Percentiles rank a stretch among this genome's conserved stretches.
phyloP scores from a whole-genome alignment of 1,284 basidiomycete species.

The Polyporus tsugae region DNA sequence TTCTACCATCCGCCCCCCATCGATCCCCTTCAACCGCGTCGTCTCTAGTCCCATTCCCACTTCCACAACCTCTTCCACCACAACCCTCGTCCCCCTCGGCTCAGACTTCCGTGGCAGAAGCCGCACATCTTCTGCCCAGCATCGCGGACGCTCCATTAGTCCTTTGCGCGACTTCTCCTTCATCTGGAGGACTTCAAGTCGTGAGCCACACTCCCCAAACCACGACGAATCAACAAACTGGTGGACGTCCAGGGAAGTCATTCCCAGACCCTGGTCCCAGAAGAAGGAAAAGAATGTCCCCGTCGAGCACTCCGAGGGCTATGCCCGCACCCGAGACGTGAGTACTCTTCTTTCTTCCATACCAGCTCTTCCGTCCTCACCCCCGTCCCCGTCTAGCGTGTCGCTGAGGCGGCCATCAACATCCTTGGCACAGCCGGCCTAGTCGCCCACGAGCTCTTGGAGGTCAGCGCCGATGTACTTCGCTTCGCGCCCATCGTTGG shows the following conservation, averaged over 20 bases:
- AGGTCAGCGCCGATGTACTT: constrained; percentile 56
- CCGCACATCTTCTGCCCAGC: constrained; percentile 26
- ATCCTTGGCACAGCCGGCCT: constrained; percentile 53
- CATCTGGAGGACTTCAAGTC: constrained; percentile 28
- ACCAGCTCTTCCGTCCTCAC: not conserved
- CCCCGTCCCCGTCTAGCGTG: constrained; percentile 31
- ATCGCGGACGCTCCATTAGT: constrained; percentile 34
- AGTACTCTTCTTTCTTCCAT: constrained; percentile 33
- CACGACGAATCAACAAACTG: constrained; percentile 37
- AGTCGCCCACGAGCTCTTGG: constrained; percentile 57
- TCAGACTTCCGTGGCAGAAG: constrained; percentile 23
- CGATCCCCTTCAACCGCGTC: constrained; percentile 32
- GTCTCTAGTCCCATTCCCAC: constrained; percentile 37
- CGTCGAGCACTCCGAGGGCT: constrained; percentile 58
- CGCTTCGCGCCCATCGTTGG: constrained; percentile 65
- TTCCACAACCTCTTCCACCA: constrained; percentile 18
- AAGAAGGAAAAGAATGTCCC: constrained; percentile 48
- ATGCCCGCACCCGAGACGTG: constrained; percentile 56
- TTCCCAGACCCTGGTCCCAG: constrained; percentile 45
- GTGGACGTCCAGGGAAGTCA: constrained; percentile 41
- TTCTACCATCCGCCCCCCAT: constrained; percentile 35
- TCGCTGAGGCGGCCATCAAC: constrained; percentile 49
- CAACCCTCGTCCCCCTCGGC: constrained; percentile 26
- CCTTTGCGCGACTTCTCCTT: constrained; percentile 34
- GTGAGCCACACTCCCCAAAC: constrained; percentile 30